Conservation (phyloP, 2,329 filamentous ascomycete species). For the Atkinsonella hypoxylon region DNA sequence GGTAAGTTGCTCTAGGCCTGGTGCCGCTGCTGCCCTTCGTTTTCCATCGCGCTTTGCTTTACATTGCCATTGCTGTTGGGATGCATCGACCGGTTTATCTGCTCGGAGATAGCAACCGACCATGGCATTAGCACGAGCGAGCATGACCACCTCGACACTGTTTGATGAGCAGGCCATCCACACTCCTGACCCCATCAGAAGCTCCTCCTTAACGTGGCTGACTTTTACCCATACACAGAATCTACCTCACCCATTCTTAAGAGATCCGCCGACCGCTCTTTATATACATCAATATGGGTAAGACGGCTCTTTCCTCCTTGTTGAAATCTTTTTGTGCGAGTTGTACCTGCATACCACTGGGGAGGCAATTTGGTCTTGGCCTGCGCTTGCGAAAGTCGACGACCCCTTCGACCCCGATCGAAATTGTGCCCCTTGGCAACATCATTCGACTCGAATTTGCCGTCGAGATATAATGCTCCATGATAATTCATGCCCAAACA, state of each 20-base stretch:
- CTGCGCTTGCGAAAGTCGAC: conserved; percentile 12
- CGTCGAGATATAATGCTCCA: not conserved
- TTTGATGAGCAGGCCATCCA: conserved; percentile 12
- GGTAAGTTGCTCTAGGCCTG: conserved; percentile 5
- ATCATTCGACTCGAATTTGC: conserved; percentile 9
- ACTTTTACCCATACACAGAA: conserved; percentile 2
- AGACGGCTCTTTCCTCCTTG: conserved; percentile 21
- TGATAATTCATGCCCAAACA: conserved; percentile 18
- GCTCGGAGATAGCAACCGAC: not conserved
- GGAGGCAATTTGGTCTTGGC: conserved; percentile 5
- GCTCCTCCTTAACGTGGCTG: conserved; percentile 12
- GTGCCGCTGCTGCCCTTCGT: not conserved
- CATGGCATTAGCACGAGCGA: not conserved
- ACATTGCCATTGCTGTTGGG: not conserved
- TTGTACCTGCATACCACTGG: conserved; percentile 12
- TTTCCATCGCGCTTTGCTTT: not conserved
- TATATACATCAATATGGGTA: conserved; percentile 31
- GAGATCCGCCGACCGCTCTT: conserved; percentile 22
- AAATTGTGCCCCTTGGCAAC: not conserved
- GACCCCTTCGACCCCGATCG: conserved; percentile 6
- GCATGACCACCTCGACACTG: not conserved
- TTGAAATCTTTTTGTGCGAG: not conserved
- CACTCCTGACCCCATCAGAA: conserved; percentile 2
- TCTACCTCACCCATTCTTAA: conserved; percentile 14
- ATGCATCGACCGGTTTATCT: not conserved